These are phyloP conservation scores for Colletotrichum sp. DNA, from an alignment of 2,329 filamentous ascomycete species.

Conservation along the genomic window DNA sequence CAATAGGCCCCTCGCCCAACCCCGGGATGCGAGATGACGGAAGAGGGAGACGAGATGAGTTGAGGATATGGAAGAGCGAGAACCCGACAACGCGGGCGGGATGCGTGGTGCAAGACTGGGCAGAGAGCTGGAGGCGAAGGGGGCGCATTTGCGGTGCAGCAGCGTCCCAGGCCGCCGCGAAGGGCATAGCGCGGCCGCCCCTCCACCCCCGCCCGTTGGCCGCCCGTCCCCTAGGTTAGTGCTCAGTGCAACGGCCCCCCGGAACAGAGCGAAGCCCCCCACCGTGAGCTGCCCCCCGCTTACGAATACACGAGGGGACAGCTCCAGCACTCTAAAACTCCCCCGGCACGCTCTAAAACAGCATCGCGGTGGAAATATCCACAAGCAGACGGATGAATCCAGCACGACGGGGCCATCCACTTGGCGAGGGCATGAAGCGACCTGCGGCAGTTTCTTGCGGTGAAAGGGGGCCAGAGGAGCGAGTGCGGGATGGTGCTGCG, in stretches of 20 bases:
- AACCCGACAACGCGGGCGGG: background rate
- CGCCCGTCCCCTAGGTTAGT: background rate
- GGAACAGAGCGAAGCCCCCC: background rate
- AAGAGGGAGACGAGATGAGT: background rate
- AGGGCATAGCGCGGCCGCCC: background rate
- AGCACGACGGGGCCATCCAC: background rate
- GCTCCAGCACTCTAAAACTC: conserved; percentile 7
- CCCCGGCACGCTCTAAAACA: conserved; percentile 1
- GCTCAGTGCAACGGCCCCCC: background rate
- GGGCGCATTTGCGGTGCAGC: background rate
- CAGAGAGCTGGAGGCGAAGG: conserved; percentile 4
- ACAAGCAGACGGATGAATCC: background rate
- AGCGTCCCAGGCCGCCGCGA: background rate
- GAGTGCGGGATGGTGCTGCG: background rate
- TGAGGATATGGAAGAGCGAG: background rate
- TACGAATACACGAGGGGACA: background rate
- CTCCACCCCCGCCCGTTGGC: background rate
- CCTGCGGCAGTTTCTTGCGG: background rate
- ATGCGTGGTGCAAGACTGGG: background rate
- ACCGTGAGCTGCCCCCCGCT: background rate
- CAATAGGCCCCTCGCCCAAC: background rate
- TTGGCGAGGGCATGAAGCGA: background rate
- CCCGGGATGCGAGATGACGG: background rate
- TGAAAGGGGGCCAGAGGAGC: background rate
- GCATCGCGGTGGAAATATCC: background rate